Evolutionary conservation across 108 stramenopile species (phyloP), one percentile per base, ranked within the genome.

Genomic region (Nitzschia inconspicua): DNA sequence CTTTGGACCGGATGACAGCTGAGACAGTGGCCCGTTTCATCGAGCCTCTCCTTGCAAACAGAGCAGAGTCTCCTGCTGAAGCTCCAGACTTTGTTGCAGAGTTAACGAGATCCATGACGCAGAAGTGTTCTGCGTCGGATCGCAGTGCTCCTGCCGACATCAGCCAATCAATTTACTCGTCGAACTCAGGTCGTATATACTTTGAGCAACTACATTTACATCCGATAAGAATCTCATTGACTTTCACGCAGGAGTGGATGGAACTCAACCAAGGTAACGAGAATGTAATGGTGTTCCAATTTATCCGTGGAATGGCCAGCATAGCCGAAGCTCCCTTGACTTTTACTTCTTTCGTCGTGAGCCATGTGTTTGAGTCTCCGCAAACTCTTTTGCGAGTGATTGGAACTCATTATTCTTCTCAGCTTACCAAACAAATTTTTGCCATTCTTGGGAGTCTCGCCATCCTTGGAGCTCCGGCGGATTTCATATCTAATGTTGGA

Each of bases 401-500:
- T 43, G 52, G 49, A 9, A 73, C 84, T 4, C 89, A 91, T 53
- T 91, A 87, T 63, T 80, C 78, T n/a, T 91, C 89, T 8, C 89
- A 91, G 47, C 54, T 91, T 44, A 83, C 83, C 13, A 82, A 81
- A 42, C 89, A 91, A 41, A 78, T 87, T 34, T 76, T 91, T 63
- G 57, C 75, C 8, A 77, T 91, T 41, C 28, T 91, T 0, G 85
- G 85, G 5, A 84, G 80, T 59, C 59, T 91, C 16, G 86, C 78
- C 26, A 87, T 91, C 47, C 77, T 91, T 29, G 77, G 73, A 44
- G 89, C 75, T 18, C 89, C 89, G 3, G 89, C 84, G 9, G 89
- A 91, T 44, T 85, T 91, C 37, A 80, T 91, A 25, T 69, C 84
- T n/a, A 91, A 91, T 56, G 77, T 91, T 23, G 89, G 89, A 26